Percentiles rank a stretch among this genome's conserved stretches.
Conservation (phyloP, 1,284 basidiomycete genomes). For the Agaricales sp. region DNA sequence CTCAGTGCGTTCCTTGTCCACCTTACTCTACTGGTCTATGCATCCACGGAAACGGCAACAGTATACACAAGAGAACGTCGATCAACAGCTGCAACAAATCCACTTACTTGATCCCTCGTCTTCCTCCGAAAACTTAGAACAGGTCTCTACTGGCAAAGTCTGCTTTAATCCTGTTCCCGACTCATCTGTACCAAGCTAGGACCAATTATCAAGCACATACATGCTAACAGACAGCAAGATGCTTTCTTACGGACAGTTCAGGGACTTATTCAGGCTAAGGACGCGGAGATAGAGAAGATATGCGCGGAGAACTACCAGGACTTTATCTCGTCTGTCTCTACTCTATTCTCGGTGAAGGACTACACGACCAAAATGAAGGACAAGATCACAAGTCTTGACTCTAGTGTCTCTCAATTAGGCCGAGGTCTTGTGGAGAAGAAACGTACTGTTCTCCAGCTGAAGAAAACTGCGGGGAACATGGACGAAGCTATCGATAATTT, state of each 20-base stretch:
- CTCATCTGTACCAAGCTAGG: slow-evolving; percentile 35
- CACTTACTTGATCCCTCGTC: slow-evolving; percentile 79
- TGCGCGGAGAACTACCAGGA: slow-evolving; percentile 97
- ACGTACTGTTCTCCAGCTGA: slow-evolving; percentile 77
- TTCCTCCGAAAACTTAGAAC: slow-evolving; percentile 86
- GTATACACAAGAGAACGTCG: slow-evolving; percentile 71
- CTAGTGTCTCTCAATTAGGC: slow-evolving; percentile 70
- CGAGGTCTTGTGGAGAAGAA: slow-evolving; percentile 87
- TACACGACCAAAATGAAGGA: slow-evolving; percentile 77
- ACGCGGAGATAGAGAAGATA: slow-evolving; percentile 92
- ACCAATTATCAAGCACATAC: slow-evolving; percentile 88
- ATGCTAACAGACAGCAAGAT: slow-evolving; percentile 85
- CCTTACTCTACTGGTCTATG: slow-evolving; percentile 31
- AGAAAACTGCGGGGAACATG: slow-evolving; percentile 86
- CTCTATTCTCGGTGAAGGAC: slow-evolving; percentile 88
- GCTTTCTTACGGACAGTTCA: slow-evolving; percentile 83
- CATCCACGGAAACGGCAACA: slow-evolving; percentile 63
- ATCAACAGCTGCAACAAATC: slow-evolving; percentile 80
- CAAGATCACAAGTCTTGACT: slow-evolving; percentile 63
- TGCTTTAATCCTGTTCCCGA: background rate
- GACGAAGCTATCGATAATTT: slow-evolving; percentile 95
- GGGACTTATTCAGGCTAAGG: slow-evolving; percentile 85
- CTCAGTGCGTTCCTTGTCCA: background rate
- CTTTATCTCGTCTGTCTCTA: slow-evolving; percentile 93
- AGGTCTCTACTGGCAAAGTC: slow-evolving; percentile 19